Evolutionary conservation across 2,329 filamentous ascomycete species (phyloP), one percentile per base, ranked within the genome.

Genomic region (Escovopsis sp.): DNA sequence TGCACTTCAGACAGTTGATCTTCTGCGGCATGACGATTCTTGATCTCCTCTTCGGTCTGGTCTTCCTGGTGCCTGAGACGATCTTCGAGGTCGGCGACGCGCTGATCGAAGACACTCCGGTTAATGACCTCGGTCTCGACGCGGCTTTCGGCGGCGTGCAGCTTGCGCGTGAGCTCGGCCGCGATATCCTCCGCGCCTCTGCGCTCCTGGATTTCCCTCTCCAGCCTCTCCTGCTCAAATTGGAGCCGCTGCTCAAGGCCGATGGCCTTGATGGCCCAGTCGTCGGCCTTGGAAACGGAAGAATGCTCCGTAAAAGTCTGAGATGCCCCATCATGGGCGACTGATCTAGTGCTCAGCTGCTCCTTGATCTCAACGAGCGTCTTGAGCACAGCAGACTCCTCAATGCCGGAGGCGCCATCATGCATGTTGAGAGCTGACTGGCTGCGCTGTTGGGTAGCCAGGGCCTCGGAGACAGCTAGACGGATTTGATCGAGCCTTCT

Each of bases 401-500:
- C 58, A 3, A 55, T 39, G 4, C 42, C 29, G 8, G 48, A 38
- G 6, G 50, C 41, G 8, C 45, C 35, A 16, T 48, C 39, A 10
- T 54, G 45, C 13, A 48, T 41, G 15, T 51, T 33, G 1, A 42
- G 39, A 39, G 50, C 53, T 12, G 52, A 48, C 33, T 56, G 54
- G 39, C 50, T 58, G 33, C 54, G 62, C 34, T 72, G 65, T 37
- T 78, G 71, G 9, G 63, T 52, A 16, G 67, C 65, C 28, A 94
- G 60, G 21, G 81, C 85, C 44, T 96, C 88, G 36, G 78, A 60
- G 18, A 88, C 68, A 30, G 74, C 72, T 17, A 65, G 62, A 36
- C 78, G 79, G 43, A 98, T 84, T 53, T 88, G 85, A 39, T 94
- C 86, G 47, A 87, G 57, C 46, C 75, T 84, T 47, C 78, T 77